Conservation (phyloP, 1,284 basidiomycete genomes). For the Neonothopanus nambi region DNA sequence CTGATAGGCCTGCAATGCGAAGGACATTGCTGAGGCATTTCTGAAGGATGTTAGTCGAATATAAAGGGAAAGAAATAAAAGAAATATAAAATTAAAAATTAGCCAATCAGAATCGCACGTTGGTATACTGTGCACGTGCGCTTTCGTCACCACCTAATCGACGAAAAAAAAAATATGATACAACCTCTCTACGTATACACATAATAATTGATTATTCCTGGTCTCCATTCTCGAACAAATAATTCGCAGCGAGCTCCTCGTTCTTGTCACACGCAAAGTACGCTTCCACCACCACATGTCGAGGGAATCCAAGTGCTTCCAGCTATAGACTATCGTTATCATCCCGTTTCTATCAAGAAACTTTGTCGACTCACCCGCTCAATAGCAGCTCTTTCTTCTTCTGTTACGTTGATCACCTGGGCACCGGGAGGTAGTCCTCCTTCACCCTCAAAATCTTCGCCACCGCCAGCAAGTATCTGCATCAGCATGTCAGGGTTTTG, state of each 20-base stretch:
- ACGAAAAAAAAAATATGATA: conserved; percentile 3
- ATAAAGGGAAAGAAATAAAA: background rate
- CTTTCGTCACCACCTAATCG: background rate
- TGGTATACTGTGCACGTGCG: conserved; percentile 6
- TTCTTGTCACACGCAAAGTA: conserved; percentile 95
- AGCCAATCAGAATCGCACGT: conserved; percentile 3
- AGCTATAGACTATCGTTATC: conserved; percentile 48
- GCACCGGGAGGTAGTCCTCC: conserved; percentile 58
- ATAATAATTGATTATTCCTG: conserved; percentile 14
- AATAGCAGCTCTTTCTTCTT: conserved; percentile 86
- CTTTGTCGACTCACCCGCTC: conserved; percentile 60
- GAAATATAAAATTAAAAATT: background rate
- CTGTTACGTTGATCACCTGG: conserved; percentile 76
- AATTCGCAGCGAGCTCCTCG: conserved; percentile 93
- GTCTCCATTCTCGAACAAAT: conserved; percentile 75
- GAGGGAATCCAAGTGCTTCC: conserved; percentile 83
- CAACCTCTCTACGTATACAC: conserved; percentile 5
- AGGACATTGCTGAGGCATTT: background rate
- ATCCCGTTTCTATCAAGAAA: conserved; percentile 2
- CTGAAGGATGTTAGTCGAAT: background rate
- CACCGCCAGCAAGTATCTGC: conserved; percentile 57
- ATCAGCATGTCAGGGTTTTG: conserved; percentile 73
- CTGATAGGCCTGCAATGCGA: background rate
- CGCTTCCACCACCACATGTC: conserved; percentile 78
- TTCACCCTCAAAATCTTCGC: conserved; percentile 43